Evolutionary conservation across 2,329 filamentous ascomycete genomes (phyloP).

Genomic region (Fusarium succisae): DNA sequence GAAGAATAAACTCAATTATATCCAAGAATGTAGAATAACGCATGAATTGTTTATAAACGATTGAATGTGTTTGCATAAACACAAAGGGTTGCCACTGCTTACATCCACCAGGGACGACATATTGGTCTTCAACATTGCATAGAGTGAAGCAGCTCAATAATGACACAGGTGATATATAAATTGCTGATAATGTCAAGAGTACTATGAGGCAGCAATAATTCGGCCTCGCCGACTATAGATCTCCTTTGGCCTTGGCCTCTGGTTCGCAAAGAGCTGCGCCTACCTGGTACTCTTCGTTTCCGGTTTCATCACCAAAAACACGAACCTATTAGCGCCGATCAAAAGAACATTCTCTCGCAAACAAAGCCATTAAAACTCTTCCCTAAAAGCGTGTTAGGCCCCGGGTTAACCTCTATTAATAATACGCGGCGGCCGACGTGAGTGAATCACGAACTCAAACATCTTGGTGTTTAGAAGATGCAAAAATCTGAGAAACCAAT

Average conservation of each 20-base stretch:
- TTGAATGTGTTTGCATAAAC: background rate
- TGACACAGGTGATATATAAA: too few relatives aligned
- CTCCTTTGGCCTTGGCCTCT: background rate
- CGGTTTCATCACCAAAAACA: background rate
- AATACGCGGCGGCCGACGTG: background rate
- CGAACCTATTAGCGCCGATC: background rate
- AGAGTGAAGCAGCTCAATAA: too few relatives aligned
- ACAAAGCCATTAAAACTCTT: background rate
- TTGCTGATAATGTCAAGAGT: too few relatives aligned
- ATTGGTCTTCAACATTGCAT: too few relatives aligned
- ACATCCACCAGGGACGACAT: background rate
- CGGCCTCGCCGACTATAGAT: rapidly evolving
- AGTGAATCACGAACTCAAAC: background rate
- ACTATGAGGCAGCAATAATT: too few relatives aligned
- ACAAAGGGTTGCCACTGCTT: rapidly evolving
- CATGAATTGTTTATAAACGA: background rate
- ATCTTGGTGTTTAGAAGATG: background rate
- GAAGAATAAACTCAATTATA: background rate
- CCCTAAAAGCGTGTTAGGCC: background rate
- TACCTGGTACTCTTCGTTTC: background rate
- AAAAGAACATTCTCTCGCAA: background rate
- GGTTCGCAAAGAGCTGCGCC: background rate
- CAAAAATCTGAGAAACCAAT: background rate
- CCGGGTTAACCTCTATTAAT: background rate
- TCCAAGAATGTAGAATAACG: background rate